Evolutionary conservation across 208 protist genomes (phyloP).

Genomic region (Naegleria lovaniensis): DNA sequence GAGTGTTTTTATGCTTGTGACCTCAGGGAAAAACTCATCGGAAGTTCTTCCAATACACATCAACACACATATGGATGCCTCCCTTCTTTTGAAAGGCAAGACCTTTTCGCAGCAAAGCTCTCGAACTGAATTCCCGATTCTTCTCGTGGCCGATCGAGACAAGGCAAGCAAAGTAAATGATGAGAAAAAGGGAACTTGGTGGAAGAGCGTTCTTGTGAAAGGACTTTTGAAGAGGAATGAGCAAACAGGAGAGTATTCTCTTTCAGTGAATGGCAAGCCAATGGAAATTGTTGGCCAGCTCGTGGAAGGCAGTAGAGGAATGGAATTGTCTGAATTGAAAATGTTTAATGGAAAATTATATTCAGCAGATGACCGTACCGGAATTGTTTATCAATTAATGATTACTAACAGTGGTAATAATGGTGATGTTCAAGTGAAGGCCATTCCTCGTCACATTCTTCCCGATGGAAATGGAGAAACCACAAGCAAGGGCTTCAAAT

Average conservation of each 20-base stretch:
- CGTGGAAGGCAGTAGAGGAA: slow-evolving; percentile 42
- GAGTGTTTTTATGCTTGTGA: background rate
- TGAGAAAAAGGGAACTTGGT: background rate
- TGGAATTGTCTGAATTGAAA: slow-evolving; percentile 50
- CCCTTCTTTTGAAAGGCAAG: background rate
- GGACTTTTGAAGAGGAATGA: background rate
- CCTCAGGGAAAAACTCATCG: background rate
- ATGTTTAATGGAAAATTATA: slow-evolving; percentile 46
- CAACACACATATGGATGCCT: background rate
- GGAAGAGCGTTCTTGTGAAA: background rate
- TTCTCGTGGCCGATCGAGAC: background rate
- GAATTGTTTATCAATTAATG: slow-evolving; percentile 44
- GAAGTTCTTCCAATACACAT: no score
- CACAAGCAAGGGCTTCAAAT: slow-evolving; percentile 48
- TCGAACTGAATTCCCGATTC: background rate
- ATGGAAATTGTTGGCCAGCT: slow-evolving; percentile 1
- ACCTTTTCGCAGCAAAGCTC: background rate
- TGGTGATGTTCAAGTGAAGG: slow-evolving; percentile 27
- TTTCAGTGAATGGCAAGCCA: background rate
- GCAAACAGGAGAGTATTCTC: background rate
- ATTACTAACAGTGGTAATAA: background rate
- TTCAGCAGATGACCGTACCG: slow-evolving; percentile 49
- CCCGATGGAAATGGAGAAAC: slow-evolving; percentile 41
- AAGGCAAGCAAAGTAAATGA: background rate
- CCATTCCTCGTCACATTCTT: slow-evolving; percentile 38